These are phyloP conservation scores for Aspergillus ochraceoroseus DNA, from an alignment of 2,329 filamentous ascomycete genomes.

Conservation along the genomic window DNA sequence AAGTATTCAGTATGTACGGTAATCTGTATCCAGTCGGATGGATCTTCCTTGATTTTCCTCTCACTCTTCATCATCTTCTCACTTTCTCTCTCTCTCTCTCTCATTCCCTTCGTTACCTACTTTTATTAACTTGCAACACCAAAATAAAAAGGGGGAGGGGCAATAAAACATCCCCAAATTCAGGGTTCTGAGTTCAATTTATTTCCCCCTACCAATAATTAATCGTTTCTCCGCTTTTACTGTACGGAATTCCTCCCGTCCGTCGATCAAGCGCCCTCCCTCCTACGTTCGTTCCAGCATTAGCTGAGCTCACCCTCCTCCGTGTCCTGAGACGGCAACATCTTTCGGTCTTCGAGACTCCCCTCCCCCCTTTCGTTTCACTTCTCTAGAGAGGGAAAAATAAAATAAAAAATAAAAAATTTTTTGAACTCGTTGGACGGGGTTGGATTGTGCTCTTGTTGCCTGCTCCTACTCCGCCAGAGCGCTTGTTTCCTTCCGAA, in stretches of 20 bases:
- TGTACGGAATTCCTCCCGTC: slow-evolving; percentile 18
- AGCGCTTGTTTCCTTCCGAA: slow-evolving; percentile 8
- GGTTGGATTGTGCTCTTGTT: slow-evolving; percentile 9
- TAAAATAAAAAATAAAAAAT: too few species aligned
- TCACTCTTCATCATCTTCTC: slow-evolving; percentile 8
- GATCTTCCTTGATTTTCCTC: slow-evolving; percentile 6
- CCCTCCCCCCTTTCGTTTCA: too few species aligned
- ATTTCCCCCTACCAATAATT: slow-evolving; percentile 7
- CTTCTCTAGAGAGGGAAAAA: slow-evolving; percentile 7
- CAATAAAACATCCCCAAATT: neutral
- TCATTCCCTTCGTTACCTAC: slow-evolving; percentile 4
- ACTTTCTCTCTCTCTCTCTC: slow-evolving; percentile 6
- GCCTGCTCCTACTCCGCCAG: slow-evolving; percentile 10
- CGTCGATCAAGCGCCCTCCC: slow-evolving; percentile 22
- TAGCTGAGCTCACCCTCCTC: slow-evolving; percentile 12
- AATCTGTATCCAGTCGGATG: slow-evolving; percentile 7
- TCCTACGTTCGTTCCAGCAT: slow-evolving; percentile 16
- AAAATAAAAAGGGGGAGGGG: slow-evolving; percentile 5
- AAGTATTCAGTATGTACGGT: too few species aligned
- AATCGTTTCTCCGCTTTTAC: slow-evolving; percentile 17
- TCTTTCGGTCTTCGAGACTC: slow-evolving; percentile 2
- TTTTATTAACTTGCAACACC: neutral
- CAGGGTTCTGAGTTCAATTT: slow-evolving; percentile 9
- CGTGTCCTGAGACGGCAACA: slow-evolving; percentile 12
- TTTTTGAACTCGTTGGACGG: slow-evolving; percentile 14